These are phyloP conservation scores for Wilcoxina mikolae DNA, from an alignment of 495 filamentous ascomycete genomes.

Conservation along the genomic window DNA sequence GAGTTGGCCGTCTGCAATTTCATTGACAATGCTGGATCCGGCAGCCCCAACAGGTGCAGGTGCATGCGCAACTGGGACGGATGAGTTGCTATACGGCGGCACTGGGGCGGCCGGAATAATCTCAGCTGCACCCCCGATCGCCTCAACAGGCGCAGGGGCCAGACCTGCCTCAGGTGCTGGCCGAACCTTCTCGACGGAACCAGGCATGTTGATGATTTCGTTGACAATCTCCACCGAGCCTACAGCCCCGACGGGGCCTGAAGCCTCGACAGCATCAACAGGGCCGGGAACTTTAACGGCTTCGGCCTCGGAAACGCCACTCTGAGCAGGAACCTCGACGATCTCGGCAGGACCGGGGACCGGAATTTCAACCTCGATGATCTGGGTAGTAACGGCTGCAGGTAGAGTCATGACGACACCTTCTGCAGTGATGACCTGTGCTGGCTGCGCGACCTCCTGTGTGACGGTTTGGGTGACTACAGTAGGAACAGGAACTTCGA, in stretches of 20 bases:
- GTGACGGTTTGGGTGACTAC: conserved; percentile 7
- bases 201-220: not conserved
- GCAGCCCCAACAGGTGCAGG: not conserved
- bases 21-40: not conserved
- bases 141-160: not conserved
- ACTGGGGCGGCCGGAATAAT: not conserved
- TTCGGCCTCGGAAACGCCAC: too few species aligned
- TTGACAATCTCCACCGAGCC: not conserved
- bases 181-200: not conserved
- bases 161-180: not conserved
- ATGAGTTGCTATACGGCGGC: too few species aligned
- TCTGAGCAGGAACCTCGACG: conserved; percentile 5
- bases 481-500: conserved; percentile 10
- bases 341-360: not conserved
- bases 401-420: conserved; percentile 17
- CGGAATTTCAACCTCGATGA: conserved; percentile 3
- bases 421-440: conserved; percentile 15
- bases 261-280: not conserved
- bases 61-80: not conserved
- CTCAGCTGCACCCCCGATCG: not conserved
- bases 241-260: not conserved
- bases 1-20: not conserved
- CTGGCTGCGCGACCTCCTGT: conserved; percentile 6
- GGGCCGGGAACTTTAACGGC: not conserved
- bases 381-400: conserved; percentile 7